Evolutionary conservation across 208 protist species (phyloP).

Genomic region (Leishmania gerbilli): DNA sequence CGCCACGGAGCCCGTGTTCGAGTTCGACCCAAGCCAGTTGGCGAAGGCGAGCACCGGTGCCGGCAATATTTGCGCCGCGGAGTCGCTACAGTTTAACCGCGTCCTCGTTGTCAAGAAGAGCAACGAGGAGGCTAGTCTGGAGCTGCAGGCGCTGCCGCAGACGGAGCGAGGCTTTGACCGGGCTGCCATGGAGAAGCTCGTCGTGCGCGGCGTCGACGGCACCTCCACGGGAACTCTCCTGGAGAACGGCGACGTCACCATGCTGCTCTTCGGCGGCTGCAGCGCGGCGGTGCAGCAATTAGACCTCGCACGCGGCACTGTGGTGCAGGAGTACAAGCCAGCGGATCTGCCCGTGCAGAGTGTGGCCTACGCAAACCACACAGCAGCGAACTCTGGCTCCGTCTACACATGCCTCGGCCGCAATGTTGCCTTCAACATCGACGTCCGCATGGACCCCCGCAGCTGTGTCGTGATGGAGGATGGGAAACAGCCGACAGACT

Average conservation of each 20-base stretch:
- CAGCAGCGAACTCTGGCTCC: conserved; percentile 29
- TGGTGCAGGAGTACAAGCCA: conserved; percentile 54
- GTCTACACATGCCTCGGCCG: conserved; percentile 57
- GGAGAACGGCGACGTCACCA: conserved; percentile 49
- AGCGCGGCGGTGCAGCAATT: conserved; percentile 38
- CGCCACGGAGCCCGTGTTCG: conserved; percentile 35
- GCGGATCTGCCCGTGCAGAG: conserved; percentile 26
- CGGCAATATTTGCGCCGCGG: conserved; percentile 57
- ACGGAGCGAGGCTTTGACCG: conserved; percentile 46
- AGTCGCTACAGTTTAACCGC: conserved; percentile 51
- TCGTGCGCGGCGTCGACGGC: conserved; percentile 31
- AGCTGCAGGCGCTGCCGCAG: conserved; percentile 27
- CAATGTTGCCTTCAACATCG: conserved; percentile 70
- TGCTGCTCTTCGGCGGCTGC: conserved; percentile 49
- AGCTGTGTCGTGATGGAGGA: conserved; percentile 46
- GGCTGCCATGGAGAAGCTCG: conserved; percentile 18
- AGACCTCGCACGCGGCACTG: conserved; percentile 48
- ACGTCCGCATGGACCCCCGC: conserved; percentile 61
- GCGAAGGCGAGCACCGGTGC: conserved; percentile 24
- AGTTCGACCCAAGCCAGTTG: conserved; percentile 39
- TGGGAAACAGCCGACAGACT: conserved; percentile 39
- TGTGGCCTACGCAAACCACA: conserved; percentile 53
- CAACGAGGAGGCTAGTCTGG: conserved; percentile 23
- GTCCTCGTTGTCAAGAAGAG: conserved; percentile 44
- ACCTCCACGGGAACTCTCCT: conserved; percentile 43